Conservation (phyloP, 1,139 yeast genomes). For the Zhuliangozyma parablackwelliae region DNA sequence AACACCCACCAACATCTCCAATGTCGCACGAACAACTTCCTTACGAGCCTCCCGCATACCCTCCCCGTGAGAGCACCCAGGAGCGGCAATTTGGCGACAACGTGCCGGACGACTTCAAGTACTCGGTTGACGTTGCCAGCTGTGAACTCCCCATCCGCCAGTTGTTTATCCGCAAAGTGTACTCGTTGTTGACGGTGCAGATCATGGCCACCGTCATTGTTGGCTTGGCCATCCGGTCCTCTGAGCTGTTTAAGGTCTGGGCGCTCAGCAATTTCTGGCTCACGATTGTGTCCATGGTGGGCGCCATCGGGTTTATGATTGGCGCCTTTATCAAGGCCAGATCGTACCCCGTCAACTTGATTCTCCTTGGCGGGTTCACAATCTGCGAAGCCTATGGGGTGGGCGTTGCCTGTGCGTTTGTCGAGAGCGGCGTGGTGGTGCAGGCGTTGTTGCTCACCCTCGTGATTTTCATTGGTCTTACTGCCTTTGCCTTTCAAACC, state of each 20-base stretch:
- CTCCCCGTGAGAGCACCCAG: background rate
- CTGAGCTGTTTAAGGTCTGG: slow-evolving; percentile 51
- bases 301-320: slow-evolving; percentile 59
- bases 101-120: slow-evolving; percentile 79
- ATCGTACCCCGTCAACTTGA: slow-evolving; percentile 57
- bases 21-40: slow-evolving; percentile 1
- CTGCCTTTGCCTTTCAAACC: slow-evolving; percentile 77
- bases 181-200: slow-evolving; percentile 65
- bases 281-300: slow-evolving; percentile 52
- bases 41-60: slow-evolving; percentile 24
- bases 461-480: slow-evolving; percentile 68
- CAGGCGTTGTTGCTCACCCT: slow-evolving; percentile 71
- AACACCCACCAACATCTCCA: too few relatives aligned
- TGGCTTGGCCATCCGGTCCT: slow-evolving; percentile 51
- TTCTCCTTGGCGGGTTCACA: slow-evolving; percentile 64
- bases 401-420: slow-evolving; percentile 63
- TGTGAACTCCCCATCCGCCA: slow-evolving; percentile 76
- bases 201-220: slow-evolving; percentile 56
- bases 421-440: slow-evolving; percentile 60
- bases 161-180: slow-evolving; percentile 74
- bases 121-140: slow-evolving; percentile 70
- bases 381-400: slow-evolving; percentile 69
- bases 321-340: slow-evolving; percentile 57
- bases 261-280: slow-evolving; percentile 60
- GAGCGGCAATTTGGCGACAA: slow-evolving; percentile 34